A percentile compares a stretch with the other conserved stretches of the same genome.
These are phyloP conservation scores for Thalassiosira profunda DNA, from an alignment of 108 stramenopile genomes.

Conservation along the genomic window DNA sequence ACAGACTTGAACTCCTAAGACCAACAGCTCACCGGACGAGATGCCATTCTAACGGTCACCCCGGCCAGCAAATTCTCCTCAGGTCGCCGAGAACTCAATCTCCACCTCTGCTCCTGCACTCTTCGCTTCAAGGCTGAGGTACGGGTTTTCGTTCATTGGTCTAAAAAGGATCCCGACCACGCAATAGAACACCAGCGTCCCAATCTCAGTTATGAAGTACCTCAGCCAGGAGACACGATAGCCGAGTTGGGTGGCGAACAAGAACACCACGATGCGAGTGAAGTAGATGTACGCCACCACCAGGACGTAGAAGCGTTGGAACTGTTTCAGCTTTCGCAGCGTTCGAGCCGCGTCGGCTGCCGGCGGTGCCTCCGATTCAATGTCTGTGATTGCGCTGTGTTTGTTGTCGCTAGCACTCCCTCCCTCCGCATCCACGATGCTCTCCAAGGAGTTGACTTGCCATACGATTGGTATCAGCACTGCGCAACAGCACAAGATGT, in stretches of 20 bases:
- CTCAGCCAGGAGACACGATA: conserved; percentile 94
- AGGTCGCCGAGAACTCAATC: conserved; percentile 28
- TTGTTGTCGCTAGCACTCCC: conserved; percentile 6
- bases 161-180: conserved; percentile 88
- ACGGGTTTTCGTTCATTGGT: conserved; percentile 87
- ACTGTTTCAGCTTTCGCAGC: conserved; percentile 85
- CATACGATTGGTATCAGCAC: conserved; percentile 98
- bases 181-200: conserved; percentile 92
- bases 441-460: conserved; percentile 88
- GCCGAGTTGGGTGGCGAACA: conserved; percentile 85
- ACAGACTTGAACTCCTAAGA: too few species aligned
- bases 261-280: conserved; percentile 95
- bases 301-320: conserved; percentile 94
- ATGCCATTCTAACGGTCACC: too few species aligned
- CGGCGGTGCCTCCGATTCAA: conserved; percentile 38
- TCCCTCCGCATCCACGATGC: conserved; percentile 57
- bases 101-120: conserved; percentile 29
- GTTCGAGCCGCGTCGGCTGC: conserved; percentile 48
- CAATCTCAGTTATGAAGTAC: conserved; percentile 82
- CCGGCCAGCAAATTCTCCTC: too few species aligned
- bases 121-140: conserved; percentile 53
- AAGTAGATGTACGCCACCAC: conserved; percentile 96
- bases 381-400: conserved; percentile 26
- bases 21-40: too few species aligned
- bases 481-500: conserved; percentile 97